Percentiles rank a stretch among this genome's conserved stretches.
Evolutionary conservation across 176 grass and related monocot genomes (phyloP).

Genomic region (Zoysia japonica): DNA sequence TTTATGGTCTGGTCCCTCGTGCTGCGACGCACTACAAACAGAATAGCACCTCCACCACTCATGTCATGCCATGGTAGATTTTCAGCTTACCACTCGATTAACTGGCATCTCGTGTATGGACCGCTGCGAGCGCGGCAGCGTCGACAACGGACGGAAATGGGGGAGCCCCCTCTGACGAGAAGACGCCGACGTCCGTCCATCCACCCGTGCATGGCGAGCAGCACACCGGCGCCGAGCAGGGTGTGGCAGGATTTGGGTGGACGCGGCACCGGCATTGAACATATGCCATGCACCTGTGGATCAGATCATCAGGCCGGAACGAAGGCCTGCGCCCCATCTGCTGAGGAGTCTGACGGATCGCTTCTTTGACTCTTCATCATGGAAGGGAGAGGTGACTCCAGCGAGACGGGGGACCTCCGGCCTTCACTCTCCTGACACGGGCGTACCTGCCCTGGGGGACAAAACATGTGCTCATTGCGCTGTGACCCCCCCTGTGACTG

Average conservation of each 20-base stretch:
- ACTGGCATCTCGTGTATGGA: neutral
- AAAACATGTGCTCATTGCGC: slow-evolving; percentile 54
- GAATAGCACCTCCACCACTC: neutral
- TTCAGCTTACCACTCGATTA: no score
- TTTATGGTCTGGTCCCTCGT: neutral
- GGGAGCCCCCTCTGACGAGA: neutral
- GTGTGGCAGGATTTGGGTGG: neutral
- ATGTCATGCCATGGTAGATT: no score
- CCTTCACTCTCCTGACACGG: slow-evolving; percentile 36
- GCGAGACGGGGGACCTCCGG: neutral
- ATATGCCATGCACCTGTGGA: slow-evolving; percentile 40
- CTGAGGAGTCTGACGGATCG: slow-evolving; percentile 7
- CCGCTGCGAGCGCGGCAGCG: neutral
- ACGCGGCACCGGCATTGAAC: slow-evolving; percentile 20
- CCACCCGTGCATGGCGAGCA: slow-evolving; percentile 27
- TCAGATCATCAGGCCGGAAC: slow-evolving; percentile 12
- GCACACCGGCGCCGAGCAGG: slow-evolving; percentile 16
- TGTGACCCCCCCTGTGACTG: neutral
- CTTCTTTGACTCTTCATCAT: slow-evolving; percentile 47
- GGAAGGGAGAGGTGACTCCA: neutral
- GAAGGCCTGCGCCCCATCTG: neutral
- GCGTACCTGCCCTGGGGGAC: slow-evolving; percentile 11
- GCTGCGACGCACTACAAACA: neutral
- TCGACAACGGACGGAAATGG: neutral
- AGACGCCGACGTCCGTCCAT: slow-evolving; percentile 4